Conservation (phyloP, 495 filamentous ascomycete genomes). For the Aspergillus coremiiformis region DNA sequence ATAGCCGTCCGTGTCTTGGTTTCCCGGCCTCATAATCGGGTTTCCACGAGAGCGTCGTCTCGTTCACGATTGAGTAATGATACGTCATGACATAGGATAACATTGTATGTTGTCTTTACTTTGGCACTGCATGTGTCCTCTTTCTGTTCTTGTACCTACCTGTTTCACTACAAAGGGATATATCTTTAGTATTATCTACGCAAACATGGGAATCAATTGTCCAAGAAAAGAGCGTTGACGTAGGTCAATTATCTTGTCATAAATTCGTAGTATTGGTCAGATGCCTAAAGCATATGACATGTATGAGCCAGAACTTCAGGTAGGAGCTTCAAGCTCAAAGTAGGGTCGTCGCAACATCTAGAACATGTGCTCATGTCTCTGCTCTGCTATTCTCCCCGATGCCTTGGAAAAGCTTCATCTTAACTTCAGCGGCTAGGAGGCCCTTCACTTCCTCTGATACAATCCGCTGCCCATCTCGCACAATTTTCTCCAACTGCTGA, state of each 20-base stretch:
- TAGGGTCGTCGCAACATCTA: neutral
- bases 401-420: conserved; percentile 75
- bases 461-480: conserved; percentile 72
- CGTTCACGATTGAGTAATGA: conserved; percentile 17
- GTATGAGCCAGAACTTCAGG: neutral
- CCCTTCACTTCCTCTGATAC: conserved; percentile 81
- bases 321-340: neutral
- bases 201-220: conserved; percentile 1
- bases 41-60: conserved; percentile 1
- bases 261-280: neutral
- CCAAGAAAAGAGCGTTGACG: neutral
- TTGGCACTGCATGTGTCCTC: conserved; percentile 3
- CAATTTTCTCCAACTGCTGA: conserved; percentile 68
- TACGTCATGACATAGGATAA: conserved; percentile 5
- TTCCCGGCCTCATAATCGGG: neutral
- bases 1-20: conserved; percentile 3
- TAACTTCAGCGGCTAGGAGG: conserved; percentile 72
- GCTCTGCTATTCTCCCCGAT: conserved; percentile 33
- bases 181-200: conserved; percentile 8
- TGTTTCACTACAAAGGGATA: conserved; percentile 3
- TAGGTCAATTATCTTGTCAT: neutral
- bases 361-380: neutral
- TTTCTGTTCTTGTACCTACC: conserved; percentile 6
- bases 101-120: neutral
- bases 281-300: neutral